phyloP scores from a whole-genome alignment of 1,284 basidiomycete genomes.

The Papiliotrema fonsecae region DNA sequence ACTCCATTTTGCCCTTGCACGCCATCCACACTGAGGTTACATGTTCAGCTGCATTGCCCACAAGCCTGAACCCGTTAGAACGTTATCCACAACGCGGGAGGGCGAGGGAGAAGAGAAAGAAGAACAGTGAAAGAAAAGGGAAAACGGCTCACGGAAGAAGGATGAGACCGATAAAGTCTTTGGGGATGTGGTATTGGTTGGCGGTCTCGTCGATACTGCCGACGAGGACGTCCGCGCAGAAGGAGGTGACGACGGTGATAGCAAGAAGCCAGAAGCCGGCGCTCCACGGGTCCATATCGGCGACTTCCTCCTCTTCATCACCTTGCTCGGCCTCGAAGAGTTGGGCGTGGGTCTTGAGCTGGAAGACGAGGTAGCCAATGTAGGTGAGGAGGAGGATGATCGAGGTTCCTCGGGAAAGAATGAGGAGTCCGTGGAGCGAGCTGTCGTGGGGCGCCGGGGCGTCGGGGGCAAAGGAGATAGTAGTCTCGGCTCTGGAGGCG shows the following conservation, averaged over 20 bases:
- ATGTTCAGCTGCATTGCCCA: slow-evolving; percentile 67
- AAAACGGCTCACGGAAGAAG: slow-evolving; percentile 50
- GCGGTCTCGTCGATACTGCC: slow-evolving; percentile 87
- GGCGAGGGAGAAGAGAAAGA: background rate
- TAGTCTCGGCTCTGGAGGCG: slow-evolving; percentile 26
- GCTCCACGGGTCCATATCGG: slow-evolving; percentile 64
- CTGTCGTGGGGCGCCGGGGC: slow-evolving; percentile 37
- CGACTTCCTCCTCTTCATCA: slow-evolving; percentile 53
- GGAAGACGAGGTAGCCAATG: slow-evolving; percentile 61
- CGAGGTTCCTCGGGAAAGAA: slow-evolving; percentile 79
- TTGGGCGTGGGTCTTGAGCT: slow-evolving; percentile 55
- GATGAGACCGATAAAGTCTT: slow-evolving; percentile 53
- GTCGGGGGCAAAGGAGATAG: slow-evolving; percentile 19
- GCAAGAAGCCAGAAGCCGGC: slow-evolving; percentile 56
- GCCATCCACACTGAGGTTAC: slow-evolving; percentile 86
- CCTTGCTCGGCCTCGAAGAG: slow-evolving; percentile 53
- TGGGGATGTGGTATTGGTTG: slow-evolving; percentile 70
- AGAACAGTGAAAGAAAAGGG: background rate
- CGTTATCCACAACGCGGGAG: background rate
- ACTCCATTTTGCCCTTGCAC: slow-evolving; percentile 63
- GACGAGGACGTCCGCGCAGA: slow-evolving; percentile 69
- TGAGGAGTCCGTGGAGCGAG: slow-evolving; percentile 56
- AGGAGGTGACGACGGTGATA: slow-evolving; percentile 74
- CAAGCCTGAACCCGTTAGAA: slow-evolving; percentile 5
- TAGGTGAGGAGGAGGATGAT: slow-evolving; percentile 78